Evolutionary conservation across 192 early-diverging fungal species (phyloP).

Genomic region (Thamnidium elegans): DNA sequence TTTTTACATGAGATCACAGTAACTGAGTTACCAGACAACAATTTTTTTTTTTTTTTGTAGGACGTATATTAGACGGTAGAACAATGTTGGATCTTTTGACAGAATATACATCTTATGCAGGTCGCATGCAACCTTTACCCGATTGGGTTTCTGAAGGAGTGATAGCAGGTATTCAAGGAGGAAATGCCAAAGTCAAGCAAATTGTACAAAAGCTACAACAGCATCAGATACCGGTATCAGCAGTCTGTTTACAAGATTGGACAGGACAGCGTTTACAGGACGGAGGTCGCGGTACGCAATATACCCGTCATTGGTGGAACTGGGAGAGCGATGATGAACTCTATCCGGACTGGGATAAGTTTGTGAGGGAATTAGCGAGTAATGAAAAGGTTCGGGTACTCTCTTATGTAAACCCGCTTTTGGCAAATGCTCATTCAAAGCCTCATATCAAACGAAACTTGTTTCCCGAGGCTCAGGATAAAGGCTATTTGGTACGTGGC

Average conservation of each 20-base stretch:
- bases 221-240: conserved; percentile 28
- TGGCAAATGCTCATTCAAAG: conserved; percentile 29
- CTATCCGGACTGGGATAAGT: conserved; percentile 32
- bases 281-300: conserved; percentile 4
- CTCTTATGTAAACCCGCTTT: conserved; percentile 37
- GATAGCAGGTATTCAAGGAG: conserved; percentile 40
- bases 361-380: conserved; percentile 19
- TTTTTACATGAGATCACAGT: not conserved
- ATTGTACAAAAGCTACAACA: conserved; percentile 22
- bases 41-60: conserved; percentile 5
- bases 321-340: conserved; percentile 38
- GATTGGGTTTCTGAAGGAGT: conserved; percentile 37
- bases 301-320: conserved; percentile 41
- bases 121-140: conserved; percentile 37
- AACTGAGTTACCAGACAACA: not conserved
- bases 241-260: conserved; percentile 41
- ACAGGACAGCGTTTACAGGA: conserved; percentile 32
- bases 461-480: conserved; percentile 32
- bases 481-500: conserved; percentile 27
- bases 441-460: conserved; percentile 22
- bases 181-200: conserved; percentile 29
- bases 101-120: conserved; percentile 38
- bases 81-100: conserved; percentile 35
- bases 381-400: conserved; percentile 19
- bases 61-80: conserved; percentile 34